A percentile compares a stretch with the other conserved stretches of the same genome.
phyloP scores from a whole-genome alignment of 1,139 yeast species.

The Nakaseomyces kungkrabaensis region DNA sequence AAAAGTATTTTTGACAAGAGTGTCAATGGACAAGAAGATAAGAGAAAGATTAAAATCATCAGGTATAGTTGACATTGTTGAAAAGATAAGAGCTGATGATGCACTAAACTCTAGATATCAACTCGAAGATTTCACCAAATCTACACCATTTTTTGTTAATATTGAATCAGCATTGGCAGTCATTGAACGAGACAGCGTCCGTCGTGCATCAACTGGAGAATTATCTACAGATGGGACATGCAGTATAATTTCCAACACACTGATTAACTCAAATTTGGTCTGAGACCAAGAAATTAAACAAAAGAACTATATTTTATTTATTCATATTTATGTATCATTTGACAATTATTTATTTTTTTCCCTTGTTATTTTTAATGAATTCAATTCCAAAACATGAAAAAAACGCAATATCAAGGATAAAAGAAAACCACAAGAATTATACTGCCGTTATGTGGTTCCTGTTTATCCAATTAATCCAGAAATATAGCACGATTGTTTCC shows the following conservation, averaged over 20 bases:
- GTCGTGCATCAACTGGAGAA: neutral
- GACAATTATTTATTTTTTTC: too few species aligned
- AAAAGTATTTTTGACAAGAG: conserved; percentile 55
- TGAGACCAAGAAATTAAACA: neutral
- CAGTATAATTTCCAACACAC: conserved; percentile 3
- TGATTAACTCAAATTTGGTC: conserved; percentile 3
- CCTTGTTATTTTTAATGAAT: too few species aligned
- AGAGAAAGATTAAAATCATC: conserved; percentile 30
- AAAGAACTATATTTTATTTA: neutral
- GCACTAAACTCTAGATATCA: neutral
- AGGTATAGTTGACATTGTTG: conserved; percentile 24
- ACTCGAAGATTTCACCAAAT: neutral
- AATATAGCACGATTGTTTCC: too few species aligned
- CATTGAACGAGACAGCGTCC: conserved; percentile 7
- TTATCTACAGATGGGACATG: neutral
- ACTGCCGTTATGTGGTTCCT: too few species aligned
- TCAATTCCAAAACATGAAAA: too few species aligned
- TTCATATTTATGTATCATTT: neutral
- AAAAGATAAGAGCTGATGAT: conserved; percentile 2
- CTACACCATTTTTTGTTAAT: conserved; percentile 12
- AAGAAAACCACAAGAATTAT: too few species aligned
- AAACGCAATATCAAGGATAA: too few species aligned
- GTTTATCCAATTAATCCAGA: too few species aligned
- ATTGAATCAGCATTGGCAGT: conserved; percentile 14
- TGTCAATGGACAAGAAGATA: conserved; percentile 37